Conservation (phyloP, 768 basidiomycete species). For the Suillus lakei region DNA sequence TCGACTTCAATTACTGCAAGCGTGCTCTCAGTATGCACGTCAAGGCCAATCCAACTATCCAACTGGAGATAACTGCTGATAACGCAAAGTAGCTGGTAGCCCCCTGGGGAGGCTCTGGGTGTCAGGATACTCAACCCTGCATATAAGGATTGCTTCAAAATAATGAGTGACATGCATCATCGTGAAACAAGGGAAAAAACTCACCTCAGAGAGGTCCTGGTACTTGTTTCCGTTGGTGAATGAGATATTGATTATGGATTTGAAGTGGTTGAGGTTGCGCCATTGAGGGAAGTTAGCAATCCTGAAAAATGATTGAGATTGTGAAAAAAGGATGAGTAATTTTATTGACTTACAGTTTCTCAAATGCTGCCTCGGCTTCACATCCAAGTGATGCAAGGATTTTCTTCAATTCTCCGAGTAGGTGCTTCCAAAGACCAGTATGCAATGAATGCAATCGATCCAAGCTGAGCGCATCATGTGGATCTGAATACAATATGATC, state of each 20-base stretch:
- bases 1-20: conserved; percentile 23
- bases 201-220: conserved; percentile 41
- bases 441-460: conserved; percentile 44
- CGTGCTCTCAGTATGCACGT: conserved; percentile 38
- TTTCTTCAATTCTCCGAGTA: conserved; percentile 30
- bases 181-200: conserved; percentile 3
- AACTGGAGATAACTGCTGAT: conserved; percentile 37
- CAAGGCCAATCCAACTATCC: conserved; percentile 32
- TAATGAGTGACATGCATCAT: conserved; percentile 5
- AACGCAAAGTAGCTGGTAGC: conserved; percentile 31
- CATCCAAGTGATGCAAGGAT: conserved; percentile 20
- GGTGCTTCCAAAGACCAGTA: conserved; percentile 40
- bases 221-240: conserved; percentile 42
- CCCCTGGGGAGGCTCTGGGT: conserved; percentile 11
- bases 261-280: conserved; percentile 39
- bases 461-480: conserved; percentile 38
- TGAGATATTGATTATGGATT: conserved; percentile 23
- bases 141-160: neutral
- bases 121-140: neutral
- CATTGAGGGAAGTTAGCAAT: conserved; percentile 36
- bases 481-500: conserved; percentile 38
- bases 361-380: conserved; percentile 9
- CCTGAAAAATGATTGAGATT: conserved; percentile 25
- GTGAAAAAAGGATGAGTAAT: conserved; percentile 6
- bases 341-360: conserved; percentile 26